Conservation (phyloP, 2,329 filamentous ascomycete genomes). For the Torrubiella hemipterigena region DNA sequence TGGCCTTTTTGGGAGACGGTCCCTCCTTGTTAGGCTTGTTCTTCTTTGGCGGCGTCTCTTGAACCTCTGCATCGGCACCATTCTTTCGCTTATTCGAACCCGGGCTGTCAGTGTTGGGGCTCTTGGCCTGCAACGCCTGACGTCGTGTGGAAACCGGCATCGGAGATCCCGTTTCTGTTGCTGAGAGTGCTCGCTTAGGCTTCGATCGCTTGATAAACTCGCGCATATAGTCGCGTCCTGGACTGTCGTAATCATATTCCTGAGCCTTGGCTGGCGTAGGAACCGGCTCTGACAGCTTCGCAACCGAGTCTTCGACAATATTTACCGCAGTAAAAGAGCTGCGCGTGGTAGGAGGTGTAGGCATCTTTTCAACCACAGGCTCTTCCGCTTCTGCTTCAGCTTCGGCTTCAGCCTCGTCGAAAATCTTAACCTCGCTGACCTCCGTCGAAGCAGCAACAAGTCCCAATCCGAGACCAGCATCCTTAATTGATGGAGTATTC, state of each 20-base stretch:
- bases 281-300: too few species aligned
- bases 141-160: slow-evolving; percentile 14
- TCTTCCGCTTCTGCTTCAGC: background rate
- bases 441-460: background rate
- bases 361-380: background rate
- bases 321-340: background rate
- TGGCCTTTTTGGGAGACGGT: too few species aligned
- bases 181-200: slow-evolving; percentile 14
- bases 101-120: slow-evolving; percentile 22
- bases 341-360: background rate
- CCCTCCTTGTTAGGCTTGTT: too few species aligned
- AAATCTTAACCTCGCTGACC: background rate
- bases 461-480: background rate
- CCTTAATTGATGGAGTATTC: background rate
- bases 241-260: slow-evolving; percentile 17
- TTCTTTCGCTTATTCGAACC: background rate
- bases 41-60: too few species aligned
- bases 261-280: background rate
- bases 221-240: slow-evolving; percentile 20
- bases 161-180: slow-evolving; percentile 19
- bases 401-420: background rate
- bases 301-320: background rate
- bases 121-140: slow-evolving; percentile 19
- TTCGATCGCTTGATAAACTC: slow-evolving; percentile 23
- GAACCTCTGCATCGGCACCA: background rate